Evolutionary conservation across 805 yeast genomes (phyloP), one percentile per base, ranked within the genome.

Genomic region (Lipomyces yamanashiensis): DNA sequence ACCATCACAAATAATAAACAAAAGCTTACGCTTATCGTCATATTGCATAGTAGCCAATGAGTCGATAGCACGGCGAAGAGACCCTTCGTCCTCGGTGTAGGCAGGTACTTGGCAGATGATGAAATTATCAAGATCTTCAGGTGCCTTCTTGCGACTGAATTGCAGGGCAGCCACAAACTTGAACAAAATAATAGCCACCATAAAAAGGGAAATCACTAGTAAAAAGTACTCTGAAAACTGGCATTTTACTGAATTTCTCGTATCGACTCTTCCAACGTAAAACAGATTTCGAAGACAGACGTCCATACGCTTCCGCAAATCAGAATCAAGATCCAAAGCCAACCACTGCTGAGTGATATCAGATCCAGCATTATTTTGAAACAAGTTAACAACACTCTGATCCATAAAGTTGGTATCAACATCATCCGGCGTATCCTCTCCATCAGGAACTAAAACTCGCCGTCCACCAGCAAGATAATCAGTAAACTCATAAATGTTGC

Each of bases 1-100:
- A 71, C 88, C 88, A 70, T 85, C 88, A 74, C 88, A 85, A 48
- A 85, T 74, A 48, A 85, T 79, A n/a, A 84, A 73, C 58, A 85
- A 78, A 64, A 85, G 74, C 72, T 85, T 85, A 70, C 86, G 84
- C 61, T 84, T 82, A 71, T 84, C 86, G 48, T 86, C 87, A 66
- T 81, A 85, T 64, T 81, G 81, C 45, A 85, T 82, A 28, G 86
- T 78, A 15, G 87, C 86, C 55, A 85, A 68, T 8, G 88, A 85
- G 71, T 85, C 87, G 67, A 85, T 78, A 0, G 87, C 85, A 13
- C 85, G 78, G 47, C 88, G 77, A 52, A 85, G 71, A 43, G 85
- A 84, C 7, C 72, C 78, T 69, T 81, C 86, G 70, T 83, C 87
- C 72, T 85, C 88, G 9, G 87, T 84, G 71, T 85, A 85, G 52